A percentile compares a stretch with the other conserved stretches of the same genome.
Evolutionary conservation across 208 protist genomes (phyloP).

Genomic region (Novymonas esmeraldas): DNA sequence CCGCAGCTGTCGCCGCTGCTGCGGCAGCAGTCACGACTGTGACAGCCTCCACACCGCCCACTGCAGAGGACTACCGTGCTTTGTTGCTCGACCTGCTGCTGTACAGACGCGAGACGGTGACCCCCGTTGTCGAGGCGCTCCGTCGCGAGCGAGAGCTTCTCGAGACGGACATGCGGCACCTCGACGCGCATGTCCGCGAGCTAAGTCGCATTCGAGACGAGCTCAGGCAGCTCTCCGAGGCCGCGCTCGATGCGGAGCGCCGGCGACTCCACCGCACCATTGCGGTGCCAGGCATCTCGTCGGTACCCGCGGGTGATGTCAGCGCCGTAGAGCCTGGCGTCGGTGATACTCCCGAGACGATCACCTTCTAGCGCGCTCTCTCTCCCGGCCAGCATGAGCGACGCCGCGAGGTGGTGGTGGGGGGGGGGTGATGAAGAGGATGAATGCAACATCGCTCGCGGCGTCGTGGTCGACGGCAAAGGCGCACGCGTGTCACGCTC

Average conservation of each 20-base stretch:
- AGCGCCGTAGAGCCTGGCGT: too few species aligned
- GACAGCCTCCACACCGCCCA: not conserved
- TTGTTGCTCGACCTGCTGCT: constrained; percentile 75
- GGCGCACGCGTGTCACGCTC: too few species aligned
- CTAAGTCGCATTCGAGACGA: constrained; percentile 70
- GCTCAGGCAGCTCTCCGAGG: constrained; percentile 53
- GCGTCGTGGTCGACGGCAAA: too few species aligned
- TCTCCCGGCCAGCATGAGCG: too few species aligned
- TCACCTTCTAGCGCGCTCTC: too few species aligned
- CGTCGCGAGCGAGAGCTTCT: constrained; percentile 53
- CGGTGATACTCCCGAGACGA: too few species aligned
- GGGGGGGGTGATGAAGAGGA: too few species aligned
- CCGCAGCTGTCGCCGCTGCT: not conserved
- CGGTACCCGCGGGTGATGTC: not conserved
- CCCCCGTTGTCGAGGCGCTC: constrained; percentile 60
- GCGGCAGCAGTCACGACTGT: too few species aligned
- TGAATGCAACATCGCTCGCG: too few species aligned
- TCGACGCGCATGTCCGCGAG: constrained; percentile 66
- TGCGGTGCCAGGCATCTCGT: not conserved
- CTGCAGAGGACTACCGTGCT: constrained; percentile 65
- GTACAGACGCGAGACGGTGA: constrained; percentile 72
- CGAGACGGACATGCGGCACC: constrained; percentile 37
- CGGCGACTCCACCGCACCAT: constrained; percentile 22
- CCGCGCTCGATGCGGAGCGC: constrained; percentile 15
- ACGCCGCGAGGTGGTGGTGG: too few species aligned